These are phyloP conservation scores for Cercospora canescens DNA, from an alignment of 2,329 filamentous ascomycete genomes.

Conservation along the genomic window DNA sequence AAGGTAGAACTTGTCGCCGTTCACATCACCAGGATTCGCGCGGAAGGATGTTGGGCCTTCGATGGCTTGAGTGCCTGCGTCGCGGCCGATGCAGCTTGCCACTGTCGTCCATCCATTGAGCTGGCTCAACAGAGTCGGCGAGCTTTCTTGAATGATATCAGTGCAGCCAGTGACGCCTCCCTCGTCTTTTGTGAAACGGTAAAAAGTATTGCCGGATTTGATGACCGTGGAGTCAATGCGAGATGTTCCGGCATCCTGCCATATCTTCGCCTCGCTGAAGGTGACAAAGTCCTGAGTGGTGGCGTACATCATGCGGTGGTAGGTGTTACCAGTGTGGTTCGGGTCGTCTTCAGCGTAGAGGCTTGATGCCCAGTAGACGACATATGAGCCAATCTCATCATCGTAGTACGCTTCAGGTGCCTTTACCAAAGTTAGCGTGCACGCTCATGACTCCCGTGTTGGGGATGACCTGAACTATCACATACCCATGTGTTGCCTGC, in stretches of 20 bases:
- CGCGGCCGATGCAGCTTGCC: constrained; percentile 51
- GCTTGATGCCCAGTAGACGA: constrained; percentile 51
- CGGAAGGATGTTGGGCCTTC: constrained; percentile 57
- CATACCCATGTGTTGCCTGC: constrained; percentile 55
- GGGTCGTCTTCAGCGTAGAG: constrained; percentile 52
- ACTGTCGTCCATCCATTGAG: constrained; percentile 48
- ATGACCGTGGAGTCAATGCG: constrained; percentile 57
- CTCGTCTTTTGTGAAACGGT: constrained; percentile 59
- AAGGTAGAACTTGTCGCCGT: constrained; percentile 57
- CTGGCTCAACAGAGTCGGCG: constrained; percentile 42
- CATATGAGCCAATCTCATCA: constrained; percentile 45
- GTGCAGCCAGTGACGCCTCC: constrained; percentile 51
- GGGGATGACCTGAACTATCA: background rate
- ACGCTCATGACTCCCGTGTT: background rate
- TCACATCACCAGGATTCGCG: constrained; percentile 50
- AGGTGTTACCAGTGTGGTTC: constrained; percentile 50
- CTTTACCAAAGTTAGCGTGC: background rate
- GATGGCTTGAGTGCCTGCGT: constrained; percentile 51
- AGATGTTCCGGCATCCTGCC: constrained; percentile 53
- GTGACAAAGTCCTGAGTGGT: constrained; percentile 58
- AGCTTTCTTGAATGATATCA: constrained; percentile 57
- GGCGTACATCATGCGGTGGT: constrained; percentile 59
- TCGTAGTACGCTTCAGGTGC: constrained; percentile 59
- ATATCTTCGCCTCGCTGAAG: constrained; percentile 53
- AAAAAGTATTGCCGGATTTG: constrained; percentile 44